A percentile compares a stretch with the other conserved stretches of the same genome.
phyloP scores from a whole-genome alignment of 257 asterid species.

The Salvia miltiorrhiza region DNA sequence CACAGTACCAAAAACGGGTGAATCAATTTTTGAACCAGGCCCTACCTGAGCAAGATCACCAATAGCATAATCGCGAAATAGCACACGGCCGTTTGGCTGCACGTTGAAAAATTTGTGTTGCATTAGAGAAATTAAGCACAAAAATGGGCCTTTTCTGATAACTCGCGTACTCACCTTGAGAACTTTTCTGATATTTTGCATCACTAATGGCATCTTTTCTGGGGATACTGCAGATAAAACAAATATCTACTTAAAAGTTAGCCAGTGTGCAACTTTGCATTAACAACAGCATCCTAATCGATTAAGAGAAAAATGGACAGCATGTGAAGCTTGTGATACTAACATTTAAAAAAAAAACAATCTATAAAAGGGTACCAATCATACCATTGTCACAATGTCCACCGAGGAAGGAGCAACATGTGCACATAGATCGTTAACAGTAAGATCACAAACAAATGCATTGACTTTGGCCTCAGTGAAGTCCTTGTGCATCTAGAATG shows the following conservation, averaged over 20 bases:
- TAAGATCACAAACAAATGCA: constrained; percentile 90
- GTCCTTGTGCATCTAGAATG: constrained; percentile 76
- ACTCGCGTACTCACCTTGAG: constrained; percentile 60
- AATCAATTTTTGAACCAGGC: constrained; percentile 9
- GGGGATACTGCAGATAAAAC: constrained; percentile 99
- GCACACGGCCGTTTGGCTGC: constrained; percentile 81
- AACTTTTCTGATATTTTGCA: constrained; percentile 74
- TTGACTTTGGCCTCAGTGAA: constrained; percentile 61
- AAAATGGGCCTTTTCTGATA: too few relatives aligned
- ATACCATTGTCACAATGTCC: constrained; percentile 95
- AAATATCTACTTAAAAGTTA: constrained; percentile 81
- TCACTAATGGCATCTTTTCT: constrained; percentile 71
- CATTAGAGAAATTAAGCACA: constrained; percentile 21
- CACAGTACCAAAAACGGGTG: not conserved
- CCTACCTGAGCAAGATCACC: constrained; percentile 99
- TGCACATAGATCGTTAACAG: constrained; percentile 60
- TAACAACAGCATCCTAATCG: constrained; percentile 11
- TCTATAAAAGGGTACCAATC: too few relatives aligned
- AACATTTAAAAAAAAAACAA: constrained; percentile 11
- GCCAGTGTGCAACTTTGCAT: constrained; percentile 27
- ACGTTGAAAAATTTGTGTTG: constrained; percentile 13
- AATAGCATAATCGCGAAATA: constrained; percentile 95
- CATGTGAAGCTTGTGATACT: not conserved
- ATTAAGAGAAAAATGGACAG: not conserved
- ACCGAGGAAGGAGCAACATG: constrained; percentile 81